phyloP scores from a whole-genome alignment of 163 green algal species.

The Chlamydomonas reinhardtii region DNA sequence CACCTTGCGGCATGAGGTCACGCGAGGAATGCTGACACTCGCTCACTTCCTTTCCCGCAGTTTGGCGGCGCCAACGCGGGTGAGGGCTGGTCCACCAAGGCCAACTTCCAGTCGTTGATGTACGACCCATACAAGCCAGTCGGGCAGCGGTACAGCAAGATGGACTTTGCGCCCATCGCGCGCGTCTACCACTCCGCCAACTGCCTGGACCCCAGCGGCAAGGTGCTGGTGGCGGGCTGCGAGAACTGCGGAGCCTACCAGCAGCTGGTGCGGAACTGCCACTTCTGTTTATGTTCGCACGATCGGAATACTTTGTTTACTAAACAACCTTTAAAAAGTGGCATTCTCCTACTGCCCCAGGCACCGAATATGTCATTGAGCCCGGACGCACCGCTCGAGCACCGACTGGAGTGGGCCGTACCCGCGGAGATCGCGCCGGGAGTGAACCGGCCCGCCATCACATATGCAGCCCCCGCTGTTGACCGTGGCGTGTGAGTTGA shows the following conservation, averaged over 20 bases:
- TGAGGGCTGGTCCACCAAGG: neutral
- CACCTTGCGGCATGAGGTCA: too few species aligned
- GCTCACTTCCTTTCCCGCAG: neutral
- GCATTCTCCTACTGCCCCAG: neutral
- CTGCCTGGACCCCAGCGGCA: slow-evolving; percentile 22
- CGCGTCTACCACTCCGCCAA: slow-evolving; percentile 18
- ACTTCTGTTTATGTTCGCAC: too few species aligned
- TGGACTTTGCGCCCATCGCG: neutral
- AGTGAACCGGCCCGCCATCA: neutral
- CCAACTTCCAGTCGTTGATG: neutral
- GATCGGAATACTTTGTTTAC: too few species aligned
- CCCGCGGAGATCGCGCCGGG: neutral
- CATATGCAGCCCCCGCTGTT: too few species aligned
- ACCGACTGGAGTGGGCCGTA: neutral
- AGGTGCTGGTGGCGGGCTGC: slow-evolving; percentile 23
- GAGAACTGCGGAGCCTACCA: neutral
- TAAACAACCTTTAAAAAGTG: too few species aligned
- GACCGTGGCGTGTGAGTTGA: too few species aligned
- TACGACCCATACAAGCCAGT: neutral
- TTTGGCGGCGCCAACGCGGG: neutral
- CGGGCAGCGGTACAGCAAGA: neutral
- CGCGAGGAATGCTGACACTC: too few species aligned
- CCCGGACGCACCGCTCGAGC: neutral
- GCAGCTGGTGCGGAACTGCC: neutral
- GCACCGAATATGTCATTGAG: neutral